phyloP scores from a whole-genome alignment of 225 moss, liverwort and hornwort genomes.

The Straminergon stramineum region DNA sequence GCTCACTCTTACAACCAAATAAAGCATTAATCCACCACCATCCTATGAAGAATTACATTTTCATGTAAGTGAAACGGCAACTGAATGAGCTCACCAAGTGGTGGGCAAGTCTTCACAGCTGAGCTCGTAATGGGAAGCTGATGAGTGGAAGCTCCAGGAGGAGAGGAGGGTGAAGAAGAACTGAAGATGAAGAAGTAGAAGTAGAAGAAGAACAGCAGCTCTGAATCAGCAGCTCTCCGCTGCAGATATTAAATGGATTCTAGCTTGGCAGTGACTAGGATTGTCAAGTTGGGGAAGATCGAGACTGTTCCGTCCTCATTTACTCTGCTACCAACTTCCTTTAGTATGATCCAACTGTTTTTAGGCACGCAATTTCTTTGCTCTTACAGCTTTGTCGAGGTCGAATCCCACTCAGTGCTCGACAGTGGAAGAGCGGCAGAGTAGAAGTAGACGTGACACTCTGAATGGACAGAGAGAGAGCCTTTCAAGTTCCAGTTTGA shows the following conservation, averaged over 20 bases:
- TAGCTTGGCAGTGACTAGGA: not conserved
- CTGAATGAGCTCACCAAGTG: not conserved
- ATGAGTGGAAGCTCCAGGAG: not conserved
- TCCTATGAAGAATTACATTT: not conserved
- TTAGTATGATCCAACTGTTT: not conserved
- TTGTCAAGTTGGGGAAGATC: not conserved
- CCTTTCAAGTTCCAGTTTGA: not conserved
- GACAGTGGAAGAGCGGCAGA: not conserved
- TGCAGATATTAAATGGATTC: not conserved
- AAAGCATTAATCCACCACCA: not conserved
- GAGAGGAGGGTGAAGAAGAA: not conserved
- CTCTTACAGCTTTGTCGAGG: not conserved
- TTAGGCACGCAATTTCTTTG: not conserved
- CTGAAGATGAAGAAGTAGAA: not conserved
- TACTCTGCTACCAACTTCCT: constrained; percentile 3
- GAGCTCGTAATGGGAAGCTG: not conserved
- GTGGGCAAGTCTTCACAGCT: not conserved
- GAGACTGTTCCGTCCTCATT: not conserved
- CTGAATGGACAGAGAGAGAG: not conserved
- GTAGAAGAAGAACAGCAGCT: not conserved
- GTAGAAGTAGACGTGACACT: not conserved
- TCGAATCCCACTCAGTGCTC: not conserved
- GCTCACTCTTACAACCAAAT: not conserved
- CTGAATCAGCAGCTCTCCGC: not conserved
- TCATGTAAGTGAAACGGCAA: not conserved